Percentiles rank a stretch among this genome's conserved stretches.
Conservation (phyloP, 208 protist species). For the Leishmania guyanensis region DNA sequence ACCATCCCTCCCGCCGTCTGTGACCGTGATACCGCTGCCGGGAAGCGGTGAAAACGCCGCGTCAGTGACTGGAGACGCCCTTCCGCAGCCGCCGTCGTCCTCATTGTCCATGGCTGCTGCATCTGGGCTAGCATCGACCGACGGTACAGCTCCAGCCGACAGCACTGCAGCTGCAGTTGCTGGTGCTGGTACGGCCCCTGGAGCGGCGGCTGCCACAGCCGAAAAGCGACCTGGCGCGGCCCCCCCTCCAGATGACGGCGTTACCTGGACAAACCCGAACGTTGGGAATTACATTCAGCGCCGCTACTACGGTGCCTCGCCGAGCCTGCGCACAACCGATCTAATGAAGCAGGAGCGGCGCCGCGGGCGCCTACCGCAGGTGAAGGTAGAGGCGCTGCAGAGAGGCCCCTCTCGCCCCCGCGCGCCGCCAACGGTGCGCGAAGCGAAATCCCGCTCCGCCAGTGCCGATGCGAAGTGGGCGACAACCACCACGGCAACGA, state of each 20-base stretch:
- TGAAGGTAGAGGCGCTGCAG: conserved; percentile 63
- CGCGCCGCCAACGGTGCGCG: background rate
- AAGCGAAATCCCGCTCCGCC: conserved; percentile 4
- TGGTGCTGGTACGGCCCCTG: background rate
- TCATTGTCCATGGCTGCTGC: background rate
- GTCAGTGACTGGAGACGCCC: background rate
- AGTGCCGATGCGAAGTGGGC: conserved; percentile 1
- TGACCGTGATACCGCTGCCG: background rate
- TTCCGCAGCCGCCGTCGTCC: background rate
- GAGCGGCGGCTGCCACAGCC: background rate
- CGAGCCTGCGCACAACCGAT: conserved; percentile 79
- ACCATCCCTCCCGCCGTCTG: background rate
- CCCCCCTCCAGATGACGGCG: conserved; percentile 10
- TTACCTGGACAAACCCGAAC: conserved; percentile 84
- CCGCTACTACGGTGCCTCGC: conserved; percentile 82
- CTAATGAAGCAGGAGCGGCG: conserved; percentile 49
- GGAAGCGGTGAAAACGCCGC: background rate
- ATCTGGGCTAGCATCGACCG: background rate
- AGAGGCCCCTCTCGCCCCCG: conserved; percentile 19
- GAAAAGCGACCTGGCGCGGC: background rate
- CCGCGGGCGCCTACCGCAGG: conserved; percentile 38
- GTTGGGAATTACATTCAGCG: conserved; percentile 89
- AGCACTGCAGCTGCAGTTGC: background rate
- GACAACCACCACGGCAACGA: background rate
- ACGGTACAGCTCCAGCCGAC: background rate